Conservation (phyloP, 148 eudicot genomes). For the Vaccinium corymbosum region DNA sequence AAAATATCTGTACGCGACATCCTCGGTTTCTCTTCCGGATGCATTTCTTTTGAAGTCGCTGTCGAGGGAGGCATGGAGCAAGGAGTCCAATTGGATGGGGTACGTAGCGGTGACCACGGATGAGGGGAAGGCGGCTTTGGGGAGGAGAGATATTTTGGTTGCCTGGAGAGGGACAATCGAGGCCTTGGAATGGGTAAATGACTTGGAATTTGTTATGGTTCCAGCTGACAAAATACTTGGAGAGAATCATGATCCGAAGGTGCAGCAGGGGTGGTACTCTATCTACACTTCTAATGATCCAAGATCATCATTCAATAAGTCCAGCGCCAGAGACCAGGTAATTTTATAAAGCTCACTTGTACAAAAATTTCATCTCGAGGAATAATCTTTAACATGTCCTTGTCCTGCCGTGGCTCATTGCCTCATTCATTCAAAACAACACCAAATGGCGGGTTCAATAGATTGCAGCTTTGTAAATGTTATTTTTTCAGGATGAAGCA, state of each 20-base stretch:
- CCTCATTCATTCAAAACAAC: no score
- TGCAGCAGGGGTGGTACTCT: not conserved
- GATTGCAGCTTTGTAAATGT: no score
- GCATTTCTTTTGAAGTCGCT: slow-evolving; percentile 48
- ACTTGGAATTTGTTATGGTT: slow-evolving; percentile 33
- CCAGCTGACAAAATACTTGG: not conserved
- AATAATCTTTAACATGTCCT: no score
- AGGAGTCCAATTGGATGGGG: slow-evolving; percentile 74
- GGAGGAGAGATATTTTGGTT: slow-evolving; percentile 60
- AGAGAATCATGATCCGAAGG: slow-evolving; percentile 6
- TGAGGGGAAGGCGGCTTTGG: slow-evolving; percentile 39
- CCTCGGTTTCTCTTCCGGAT: slow-evolving; percentile 48
- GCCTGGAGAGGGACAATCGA: slow-evolving; percentile 66
- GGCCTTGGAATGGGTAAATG: slow-evolving; percentile 62
- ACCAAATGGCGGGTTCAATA: no score
- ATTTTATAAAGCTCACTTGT: not conserved
- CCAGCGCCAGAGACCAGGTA: slow-evolving; percentile 5
- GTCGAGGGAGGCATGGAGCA: slow-evolving; percentile 68
- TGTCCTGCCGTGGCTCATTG: no score
- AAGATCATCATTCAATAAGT: not conserved
- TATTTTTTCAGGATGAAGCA: no score
- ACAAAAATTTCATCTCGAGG: no score
- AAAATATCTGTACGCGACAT: slow-evolving; percentile 60
- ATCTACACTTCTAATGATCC: slow-evolving; percentile 8
- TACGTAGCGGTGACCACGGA: slow-evolving; percentile 63